Conservation (phyloP, 1,139 yeast species). For the Blastobotrys elegans region DNA sequence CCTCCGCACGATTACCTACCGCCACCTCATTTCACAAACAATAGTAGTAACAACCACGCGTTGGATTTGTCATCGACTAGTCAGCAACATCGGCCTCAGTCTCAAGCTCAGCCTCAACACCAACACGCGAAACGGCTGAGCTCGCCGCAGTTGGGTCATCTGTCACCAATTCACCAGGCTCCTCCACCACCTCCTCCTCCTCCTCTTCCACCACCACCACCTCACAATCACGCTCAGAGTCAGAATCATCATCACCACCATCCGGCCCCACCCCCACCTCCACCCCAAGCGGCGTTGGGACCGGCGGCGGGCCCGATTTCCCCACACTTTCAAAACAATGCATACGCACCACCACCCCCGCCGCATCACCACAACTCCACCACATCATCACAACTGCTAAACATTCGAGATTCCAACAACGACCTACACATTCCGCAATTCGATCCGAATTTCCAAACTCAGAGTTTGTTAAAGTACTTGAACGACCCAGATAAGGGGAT, state of each 20-base stretch:
- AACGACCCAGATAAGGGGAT: conserved; percentile 16
- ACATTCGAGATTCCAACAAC: neutral
- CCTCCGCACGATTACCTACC: conserved; percentile 14
- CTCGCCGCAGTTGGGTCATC: neutral
- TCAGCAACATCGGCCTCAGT: neutral
- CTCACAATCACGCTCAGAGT: neutral
- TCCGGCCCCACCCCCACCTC: neutral
- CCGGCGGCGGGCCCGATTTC: conserved; percentile 6
- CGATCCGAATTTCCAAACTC: conserved; percentile 18
- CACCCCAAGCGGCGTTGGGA: neutral
- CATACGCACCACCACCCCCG: neutral
- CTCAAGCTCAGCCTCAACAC: neutral
- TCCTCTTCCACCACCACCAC: conserved; percentile 2
- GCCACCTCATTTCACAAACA: conserved; percentile 7
- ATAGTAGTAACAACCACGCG: neutral
- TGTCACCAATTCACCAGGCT: neutral
- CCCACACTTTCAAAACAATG: conserved; percentile 10
- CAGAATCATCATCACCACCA: neutral
- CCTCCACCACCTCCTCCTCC: neutral
- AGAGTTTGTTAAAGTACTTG: conserved; percentile 21
- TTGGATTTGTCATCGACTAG: conserved; percentile 1
- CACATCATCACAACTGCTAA: conserved; percentile 4
- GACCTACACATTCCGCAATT: conserved; percentile 23
- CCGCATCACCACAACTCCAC: conserved; percentile 12
- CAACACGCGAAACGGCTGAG: neutral